Base-by-base conservation (phyloP, 306 rosid genomes). In the Pyrus bretschneideri region DNA sequence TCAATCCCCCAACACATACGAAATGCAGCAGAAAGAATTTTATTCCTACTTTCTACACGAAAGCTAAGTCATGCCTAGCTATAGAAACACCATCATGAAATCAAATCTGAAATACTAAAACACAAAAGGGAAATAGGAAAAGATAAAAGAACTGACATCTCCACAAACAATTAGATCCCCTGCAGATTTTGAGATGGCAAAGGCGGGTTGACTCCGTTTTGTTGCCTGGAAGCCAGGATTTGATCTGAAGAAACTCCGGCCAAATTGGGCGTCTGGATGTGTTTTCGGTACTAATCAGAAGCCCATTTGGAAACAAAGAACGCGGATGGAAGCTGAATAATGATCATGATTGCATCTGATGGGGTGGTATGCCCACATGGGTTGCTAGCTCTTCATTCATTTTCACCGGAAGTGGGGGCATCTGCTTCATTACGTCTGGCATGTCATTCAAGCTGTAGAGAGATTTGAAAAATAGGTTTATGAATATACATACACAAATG, bases 381-480 rank as follows among this genome's bases (percentile, higher is more conserved):
- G 83, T 88, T 9, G 93, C 93, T 38, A 95, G 86, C 75, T 92
- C 99, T 21, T 90, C 97, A 62, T 95, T 92, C 84, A 95, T 78
- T 87, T 95, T 95, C 86, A 86, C 93, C 0, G 97, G 96, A 80
- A 92, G 93, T 6, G 97, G 93, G 2, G 97, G 97, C 99, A 92
- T 92, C 84, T 95, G 96, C 91, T 95, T 95, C 99, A 95, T 92
- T 76, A 90, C 92, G 54, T 89, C 96, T 3, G 99, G 97, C 42
- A 76, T 77, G 83, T 95, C 97, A 31, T 79, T 86, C 81, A 89
- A 79, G 60, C 97, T 92, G 88, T 38, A 65, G 18, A 74, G 62
- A 67, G 35, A 40, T 33, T 61, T 70, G 29, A 45, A 40, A 12
- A 27, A 7, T 31, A 21, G 29, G 17, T 29, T 23, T 6, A 46